A percentile compares a stretch with the other conserved stretches of the same genome.
Evolutionary conservation across 2,329 filamentous ascomycete species (phyloP).

Genomic region (Diplodia corticola): DNA sequence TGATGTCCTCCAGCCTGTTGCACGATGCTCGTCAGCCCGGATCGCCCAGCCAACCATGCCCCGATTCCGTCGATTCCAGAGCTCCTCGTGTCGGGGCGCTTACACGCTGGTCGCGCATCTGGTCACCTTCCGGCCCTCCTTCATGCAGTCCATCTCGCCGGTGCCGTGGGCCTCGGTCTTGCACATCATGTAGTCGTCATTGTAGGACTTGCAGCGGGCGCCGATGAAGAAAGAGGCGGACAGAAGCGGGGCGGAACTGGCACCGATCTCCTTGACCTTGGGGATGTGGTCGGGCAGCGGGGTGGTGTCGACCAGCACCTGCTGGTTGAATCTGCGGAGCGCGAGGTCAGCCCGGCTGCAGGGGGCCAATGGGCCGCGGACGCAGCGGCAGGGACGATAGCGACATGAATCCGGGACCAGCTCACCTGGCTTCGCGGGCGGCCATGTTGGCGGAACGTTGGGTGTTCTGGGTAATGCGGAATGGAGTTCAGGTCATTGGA

Average conservation of each 20-base stretch:
- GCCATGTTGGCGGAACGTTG: conserved; percentile 55
- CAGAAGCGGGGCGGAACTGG: conserved; percentile 86
- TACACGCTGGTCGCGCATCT: conserved; percentile 96
- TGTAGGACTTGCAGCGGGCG: conserved; percentile 89
- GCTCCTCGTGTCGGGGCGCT: conserved; percentile 3
- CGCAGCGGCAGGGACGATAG: not conserved
- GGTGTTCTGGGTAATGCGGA: conserved; percentile 18
- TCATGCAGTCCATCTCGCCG: conserved; percentile 92
- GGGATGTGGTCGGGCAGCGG: conserved; percentile 91
- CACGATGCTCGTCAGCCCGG: conserved; percentile 10
- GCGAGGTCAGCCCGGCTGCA: conserved; percentile 16
- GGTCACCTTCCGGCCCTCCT: conserved; percentile 94
- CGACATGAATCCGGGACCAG: conserved; percentile 18
- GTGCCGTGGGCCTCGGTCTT: conserved; percentile 90
- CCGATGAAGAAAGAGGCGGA: conserved; percentile 97
- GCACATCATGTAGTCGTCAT: conserved; percentile 99
- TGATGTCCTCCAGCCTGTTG: conserved; percentile 84
- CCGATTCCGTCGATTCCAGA: no score
- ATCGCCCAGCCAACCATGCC: not conserved
- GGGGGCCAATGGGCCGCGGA: conserved; percentile 28
- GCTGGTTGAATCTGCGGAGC: conserved; percentile 79
- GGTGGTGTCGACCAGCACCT: conserved; percentile 91
- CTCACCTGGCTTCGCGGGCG: conserved; percentile 60
- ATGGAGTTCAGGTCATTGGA: conserved; percentile 23
- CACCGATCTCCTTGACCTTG: conserved; percentile 88